Evolutionary conservation across 148 eudicot species (phyloP), one percentile per base, ranked within the genome.

Genomic region (Suaeda aralocaspica): DNA sequence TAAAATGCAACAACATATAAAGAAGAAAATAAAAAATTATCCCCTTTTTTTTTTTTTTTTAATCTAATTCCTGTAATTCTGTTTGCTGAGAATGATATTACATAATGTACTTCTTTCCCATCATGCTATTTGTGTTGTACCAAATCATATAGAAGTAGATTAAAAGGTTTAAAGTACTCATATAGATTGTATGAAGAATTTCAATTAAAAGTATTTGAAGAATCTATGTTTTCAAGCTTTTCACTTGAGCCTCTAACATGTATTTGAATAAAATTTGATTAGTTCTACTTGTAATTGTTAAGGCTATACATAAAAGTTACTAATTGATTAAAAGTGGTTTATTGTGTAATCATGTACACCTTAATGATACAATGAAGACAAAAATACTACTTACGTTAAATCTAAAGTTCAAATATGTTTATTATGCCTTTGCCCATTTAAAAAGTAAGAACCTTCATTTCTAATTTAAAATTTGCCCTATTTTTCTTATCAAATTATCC

Each of bases 391-490:
- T 31, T 24, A 24, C 41, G 49, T 63, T 30, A 42, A 57, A 33
- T 14, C 48, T 5, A 41, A 57, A 56, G 2, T 46, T 8, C 48
- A 68, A 34, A 52, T 34, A 24, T 30, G 28, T 11, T 52, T 1
- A 63, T 30, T 34, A 50, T 34, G 30, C 6, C 31, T 31, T 75
- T 75, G 69, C 41, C 68, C 33, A 19, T 62, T 19, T 45, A 41
- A 69, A 64, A 75, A 69, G 78, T 64, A 52, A n/a, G n/a, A n/a
- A n/a, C n/a, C n/a, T n/a, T n/a, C n/a, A n/a, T n/a, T n/a, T n/a
- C n/a, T n/a, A n/a, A n/a, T n/a, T n/a, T n/a, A n/a, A n/a, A n/a
- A n/a, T n/a, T n/a, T n/a, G n/a, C n/a, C n/a, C n/a, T n/a, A n/a
- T n/a, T n/a, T n/a, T n/a, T n/a, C n/a, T n/a, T n/a, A n/a, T n/a